These are phyloP conservation scores for Zoysia matrella DNA, from an alignment of 202 grass and related monocot species.

Conservation along the genomic window DNA sequence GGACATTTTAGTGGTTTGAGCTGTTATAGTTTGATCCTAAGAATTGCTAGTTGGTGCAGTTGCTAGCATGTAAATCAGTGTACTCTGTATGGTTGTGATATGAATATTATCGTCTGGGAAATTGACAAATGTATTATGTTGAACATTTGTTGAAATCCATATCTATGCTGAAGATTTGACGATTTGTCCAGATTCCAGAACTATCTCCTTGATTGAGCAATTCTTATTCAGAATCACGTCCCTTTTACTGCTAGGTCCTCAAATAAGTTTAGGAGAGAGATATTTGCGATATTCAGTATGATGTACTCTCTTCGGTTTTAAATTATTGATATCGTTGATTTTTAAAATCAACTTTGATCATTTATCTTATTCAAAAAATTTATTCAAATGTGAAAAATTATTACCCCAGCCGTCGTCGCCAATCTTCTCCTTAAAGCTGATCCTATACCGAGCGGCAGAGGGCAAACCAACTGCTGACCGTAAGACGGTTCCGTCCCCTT, in stretches of 20 bases:
- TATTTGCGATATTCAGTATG: not conserved
- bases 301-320: not conserved
- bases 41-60: constrained; percentile 11
- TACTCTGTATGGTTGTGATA: constrained; percentile 19
- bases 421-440: no score
- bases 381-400: no score
- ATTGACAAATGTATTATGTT: not conserved
- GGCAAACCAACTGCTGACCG: no score
- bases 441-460: no score
- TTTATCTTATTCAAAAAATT: no score
- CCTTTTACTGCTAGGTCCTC: not conserved
- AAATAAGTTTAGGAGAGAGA: not conserved
- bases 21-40: constrained; percentile 13
- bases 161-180: not conserved
- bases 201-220: not conserved
- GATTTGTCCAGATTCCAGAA: not conserved
- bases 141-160: not conserved
- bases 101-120: not conserved
- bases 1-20: not conserved
- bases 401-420: no score
- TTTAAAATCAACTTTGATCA: no score
- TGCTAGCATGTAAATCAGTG: constrained; percentile 39
- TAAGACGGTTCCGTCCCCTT: no score
- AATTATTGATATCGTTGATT: no score
- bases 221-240: not conserved